Evolutionary conservation across 768 basidiomycete genomes (phyloP), one percentile per base, ranked within the genome.

Genomic region (Termitomyces sp.): DNA sequence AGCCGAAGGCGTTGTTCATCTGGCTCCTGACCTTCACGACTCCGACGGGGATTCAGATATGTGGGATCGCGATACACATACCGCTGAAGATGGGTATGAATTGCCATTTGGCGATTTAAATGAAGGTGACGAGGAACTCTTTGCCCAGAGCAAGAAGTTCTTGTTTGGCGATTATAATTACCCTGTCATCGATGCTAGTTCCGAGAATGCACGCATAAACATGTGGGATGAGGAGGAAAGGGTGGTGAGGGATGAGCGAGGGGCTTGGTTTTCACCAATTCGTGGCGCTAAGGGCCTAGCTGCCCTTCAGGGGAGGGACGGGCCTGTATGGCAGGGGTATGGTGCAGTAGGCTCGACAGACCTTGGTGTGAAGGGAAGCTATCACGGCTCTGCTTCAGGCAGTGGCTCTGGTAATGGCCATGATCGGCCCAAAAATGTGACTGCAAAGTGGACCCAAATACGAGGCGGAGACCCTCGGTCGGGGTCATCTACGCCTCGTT

Each of bases 121-220:
- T 61, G 84, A 84, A 2, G 84, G 73, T 24, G 90, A 92, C 68
- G 96, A 97, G 66, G 78, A 79, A 64, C 73, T 96, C 55, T 98
- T 89, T 68, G 80, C 76, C 33, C 82, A 94, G 42, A 89, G 92
- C 71, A 84, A 85, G 71, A 80, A 84, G 65, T 91, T 93, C 62
- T 79, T 96, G 28, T 98, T 94, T 66, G 94, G 94, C 5, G 91
- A 96, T 74, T 94, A 94, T 70, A 84, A 91, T 68, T 96, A 96
- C 70, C 95, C 94, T 0, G 86, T 85, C 58, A 87, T 95, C 62
- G 95, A 96, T 68, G 90, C 92, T 52, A 94, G 91, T 74, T 85
- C 88, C 28, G 92, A 95, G 73, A 67, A 73, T 18, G 91, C 90
- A 20, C 76, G 85, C 62, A 74, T 75, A 36, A 71, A 76, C 50